Evolutionary conservation across 1,284 basidiomycete species (phyloP), one percentile per base, ranked within the genome.

Genomic region (Sphaerobolus stellatus): DNA sequence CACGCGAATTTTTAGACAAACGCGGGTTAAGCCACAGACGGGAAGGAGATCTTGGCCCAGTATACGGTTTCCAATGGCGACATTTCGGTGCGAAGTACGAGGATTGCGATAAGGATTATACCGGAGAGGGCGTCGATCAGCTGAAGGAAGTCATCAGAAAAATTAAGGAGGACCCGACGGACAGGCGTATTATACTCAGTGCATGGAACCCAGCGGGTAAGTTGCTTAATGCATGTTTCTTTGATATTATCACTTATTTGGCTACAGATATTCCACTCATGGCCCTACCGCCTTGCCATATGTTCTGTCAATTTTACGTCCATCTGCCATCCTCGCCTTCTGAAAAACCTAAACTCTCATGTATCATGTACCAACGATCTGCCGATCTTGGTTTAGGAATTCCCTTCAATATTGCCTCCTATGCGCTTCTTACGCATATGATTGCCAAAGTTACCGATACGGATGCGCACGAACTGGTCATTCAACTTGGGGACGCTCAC

Each of bases 291-390:
- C 96, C 96, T 0, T 99, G 96, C 71, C 97, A 99, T 74, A 90
- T 98, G 84, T 88, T 99, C 70, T 97, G 94, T 74, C 96, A 99
- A 68, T 99, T 99, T 80, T 98, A 93, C 75, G 96, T 99, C 33
- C 89, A 92, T 62, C 83, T 95, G 29, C 87, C 92, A 0, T 61
- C 67, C 30, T 62, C 75, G 13, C 72, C 81, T 6, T 70, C 75
- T n/a, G 66, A 73, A 4, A 86, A 84, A 59, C 89, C 88, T 1
- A 83, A 82, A 59, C 85, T 99, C 33, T 94, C 90, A 14, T 98
- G 95, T 69, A 81, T 98, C 50, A 97, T 99, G 94, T 98, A 91
- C 75, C 96, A 99, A 69, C 91, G 97, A 41, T 98, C 94, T 5
- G 96, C 95, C 43, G 96, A 99, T 68, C 81, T 98, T 6, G 96